Evolutionary conservation across 2,329 filamentous ascomycete genomes (phyloP).

Genomic region (Monosporascus sp.): DNA sequence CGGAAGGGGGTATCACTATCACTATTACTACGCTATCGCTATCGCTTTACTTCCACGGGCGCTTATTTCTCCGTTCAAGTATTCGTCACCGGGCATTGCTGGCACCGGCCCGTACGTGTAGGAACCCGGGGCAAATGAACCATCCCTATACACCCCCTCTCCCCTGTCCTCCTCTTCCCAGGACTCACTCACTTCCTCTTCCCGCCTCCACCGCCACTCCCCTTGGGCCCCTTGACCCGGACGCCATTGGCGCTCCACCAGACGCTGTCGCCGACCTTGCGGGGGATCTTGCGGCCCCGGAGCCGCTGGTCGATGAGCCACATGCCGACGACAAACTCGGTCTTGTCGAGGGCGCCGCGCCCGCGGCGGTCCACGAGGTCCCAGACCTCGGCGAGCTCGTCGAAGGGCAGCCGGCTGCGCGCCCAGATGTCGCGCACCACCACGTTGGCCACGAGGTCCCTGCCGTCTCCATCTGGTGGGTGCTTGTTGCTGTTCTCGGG

Average conservation of each 20-base stretch:
- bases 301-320: constrained; percentile 79
- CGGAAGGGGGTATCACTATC: too few relatives aligned
- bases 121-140: not conserved
- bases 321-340: constrained; percentile 77
- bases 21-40: too few relatives aligned
- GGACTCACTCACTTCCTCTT: not conserved
- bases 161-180: not conserved
- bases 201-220: not conserved
- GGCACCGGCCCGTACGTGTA: too few relatives aligned
- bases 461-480: constrained; percentile 18
- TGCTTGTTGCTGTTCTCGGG: too few relatives aligned
- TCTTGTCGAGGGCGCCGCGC: constrained; percentile 53
- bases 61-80: too few relatives aligned
- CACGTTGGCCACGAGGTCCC: constrained; percentile 58
- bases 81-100: too few relatives aligned
- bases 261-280: constrained; percentile 66
- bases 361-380: constrained; percentile 60
- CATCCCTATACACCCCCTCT: not conserved
- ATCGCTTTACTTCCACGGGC: too few relatives aligned
- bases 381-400: constrained; percentile 73
- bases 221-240: constrained; percentile 25
- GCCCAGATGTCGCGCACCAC: constrained; percentile 73
- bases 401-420: constrained; percentile 60
- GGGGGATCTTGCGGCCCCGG: constrained; percentile 73
- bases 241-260: constrained; percentile 64